A percentile compares a stretch with the other conserved stretches of the same genome.
phyloP scores from a whole-genome alignment of 2,329 filamentous ascomycete genomes.

The Westerdykella sp. region DNA sequence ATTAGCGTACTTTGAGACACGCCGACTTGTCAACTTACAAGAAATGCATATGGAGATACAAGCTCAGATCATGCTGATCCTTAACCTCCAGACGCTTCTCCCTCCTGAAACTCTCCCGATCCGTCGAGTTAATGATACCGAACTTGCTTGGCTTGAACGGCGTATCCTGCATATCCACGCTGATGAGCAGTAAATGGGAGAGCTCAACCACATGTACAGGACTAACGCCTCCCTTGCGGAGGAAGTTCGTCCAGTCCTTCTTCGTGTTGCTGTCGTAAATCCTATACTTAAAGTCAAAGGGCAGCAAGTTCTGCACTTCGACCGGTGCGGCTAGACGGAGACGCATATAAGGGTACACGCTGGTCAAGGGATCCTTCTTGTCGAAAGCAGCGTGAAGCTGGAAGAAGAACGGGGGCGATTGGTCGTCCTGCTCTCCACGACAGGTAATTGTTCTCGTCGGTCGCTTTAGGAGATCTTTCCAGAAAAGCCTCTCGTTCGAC shows the following conservation, averaged over 20 bases:
- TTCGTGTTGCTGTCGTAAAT: conserved; percentile 99
- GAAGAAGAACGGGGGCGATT: conserved; percentile 83
- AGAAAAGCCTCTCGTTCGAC: conserved; percentile 85
- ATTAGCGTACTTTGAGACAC: conserved; percentile 8
- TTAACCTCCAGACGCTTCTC: conserved; percentile 76
- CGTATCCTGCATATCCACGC: conserved; percentile 94
- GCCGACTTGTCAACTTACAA: conserved; percentile 46
- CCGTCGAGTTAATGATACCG: conserved; percentile 88
- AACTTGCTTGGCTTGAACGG: conserved; percentile 94
- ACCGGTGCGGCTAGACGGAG: conserved; percentile 87
- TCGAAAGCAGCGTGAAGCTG: conserved; percentile 86
- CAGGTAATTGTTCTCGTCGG: conserved; percentile 86
- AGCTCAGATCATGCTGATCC: conserved; percentile 70
- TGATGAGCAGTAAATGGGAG: conserved; percentile 85
- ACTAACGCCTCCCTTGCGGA: conserved; percentile 92
- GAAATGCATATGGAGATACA: conserved; percentile 85
- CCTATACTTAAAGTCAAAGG: conserved; percentile 98
- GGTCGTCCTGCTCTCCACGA: conserved; percentile 74
- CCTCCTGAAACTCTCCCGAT: conserved; percentile 78
- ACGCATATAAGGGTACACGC: conserved; percentile 89
- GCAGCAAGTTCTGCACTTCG: conserved; percentile 87
- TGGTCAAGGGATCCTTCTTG: conserved; percentile 73
- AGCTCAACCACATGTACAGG: conserved; percentile 96
- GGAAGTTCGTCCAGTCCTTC: conserved; percentile 98
- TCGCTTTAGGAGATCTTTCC: conserved; percentile 80